Percentiles rank a stretch among this genome's conserved stretches.
Conservation (phyloP, 2,329 filamentous ascomycete genomes). For the Penicillium digitatum region DNA sequence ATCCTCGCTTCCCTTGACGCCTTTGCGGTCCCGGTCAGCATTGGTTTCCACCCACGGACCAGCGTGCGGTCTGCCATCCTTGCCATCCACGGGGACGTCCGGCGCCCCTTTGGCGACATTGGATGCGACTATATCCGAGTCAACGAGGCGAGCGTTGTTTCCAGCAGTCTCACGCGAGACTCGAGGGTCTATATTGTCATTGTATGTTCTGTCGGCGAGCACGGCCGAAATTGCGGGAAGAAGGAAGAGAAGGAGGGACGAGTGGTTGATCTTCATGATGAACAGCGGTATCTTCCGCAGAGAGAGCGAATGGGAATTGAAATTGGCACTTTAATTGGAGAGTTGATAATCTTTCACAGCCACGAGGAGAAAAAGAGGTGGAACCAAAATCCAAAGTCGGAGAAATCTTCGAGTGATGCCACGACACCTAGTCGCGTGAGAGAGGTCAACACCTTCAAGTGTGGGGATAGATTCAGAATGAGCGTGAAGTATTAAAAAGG, state of each 20-base stretch:
- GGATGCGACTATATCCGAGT: slow-evolving; percentile 16
- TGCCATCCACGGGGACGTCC: slow-evolving; percentile 84
- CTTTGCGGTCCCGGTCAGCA: slow-evolving; percentile 47
- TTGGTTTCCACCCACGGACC: slow-evolving; percentile 64
- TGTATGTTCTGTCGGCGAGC: slow-evolving; percentile 18
- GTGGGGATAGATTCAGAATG: not conserved
- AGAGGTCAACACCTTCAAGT: not conserved
- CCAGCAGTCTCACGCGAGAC: slow-evolving; percentile 11
- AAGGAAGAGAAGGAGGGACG: slow-evolving; percentile 35
- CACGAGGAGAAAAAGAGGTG: not conserved
- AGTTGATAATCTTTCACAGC: not conserved
- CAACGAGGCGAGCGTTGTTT: slow-evolving; percentile 14
- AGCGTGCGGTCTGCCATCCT: slow-evolving; percentile 87
- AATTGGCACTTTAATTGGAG: not conserved
- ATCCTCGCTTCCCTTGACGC: slow-evolving; percentile 31
- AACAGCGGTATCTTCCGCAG: not conserved
- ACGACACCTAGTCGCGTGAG: slow-evolving; percentile 2
- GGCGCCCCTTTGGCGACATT: slow-evolving; percentile 56
- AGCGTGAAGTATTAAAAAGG: not conserved
- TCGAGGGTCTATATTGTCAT: slow-evolving; percentile 14
- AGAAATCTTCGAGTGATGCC: slow-evolving; percentile 2
- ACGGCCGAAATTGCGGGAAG: slow-evolving; percentile 33
- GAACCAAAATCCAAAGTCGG: not conserved
- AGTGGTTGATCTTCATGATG: slow-evolving; percentile 35
- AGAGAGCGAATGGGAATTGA: slow-evolving; percentile 9